These are phyloP conservation scores for Pseudogymnoascus sp. DNA, from an alignment of 2,329 filamentous ascomycete genomes.

Conservation along the genomic window DNA sequence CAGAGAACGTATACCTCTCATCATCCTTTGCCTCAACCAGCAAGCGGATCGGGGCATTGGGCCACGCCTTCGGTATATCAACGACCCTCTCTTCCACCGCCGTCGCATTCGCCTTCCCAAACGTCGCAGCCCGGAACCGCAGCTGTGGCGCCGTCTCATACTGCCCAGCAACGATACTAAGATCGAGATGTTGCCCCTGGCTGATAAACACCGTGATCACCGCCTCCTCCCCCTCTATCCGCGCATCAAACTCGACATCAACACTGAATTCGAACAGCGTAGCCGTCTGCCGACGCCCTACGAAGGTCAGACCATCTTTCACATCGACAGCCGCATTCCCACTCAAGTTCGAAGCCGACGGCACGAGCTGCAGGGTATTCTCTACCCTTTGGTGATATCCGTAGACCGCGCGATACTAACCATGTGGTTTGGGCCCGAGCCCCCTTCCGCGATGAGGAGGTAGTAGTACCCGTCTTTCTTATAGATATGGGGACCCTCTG, in stretches of 20 bases:
- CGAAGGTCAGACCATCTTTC: not conserved
- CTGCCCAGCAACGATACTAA: not conserved
- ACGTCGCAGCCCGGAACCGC: not conserved
- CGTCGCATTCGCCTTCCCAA: not conserved
- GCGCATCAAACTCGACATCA: not conserved
- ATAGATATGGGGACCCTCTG: conserved; percentile 49
- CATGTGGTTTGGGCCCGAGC: conserved; percentile 42
- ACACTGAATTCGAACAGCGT: not conserved
- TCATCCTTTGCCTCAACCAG: not conserved
- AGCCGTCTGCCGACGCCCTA: not conserved
- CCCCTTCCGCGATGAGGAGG: conserved; percentile 45
- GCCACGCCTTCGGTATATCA: not conserved
- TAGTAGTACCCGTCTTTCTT: conserved; percentile 45
- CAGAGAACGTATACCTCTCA: not conserved
- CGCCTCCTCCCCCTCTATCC: not conserved
- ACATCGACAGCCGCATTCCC: not conserved
- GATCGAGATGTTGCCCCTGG: not conserved
- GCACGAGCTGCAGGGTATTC: not conserved
- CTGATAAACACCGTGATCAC: not conserved
- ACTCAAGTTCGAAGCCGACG: not conserved
- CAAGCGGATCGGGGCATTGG: not conserved
- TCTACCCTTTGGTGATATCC: too few species aligned
- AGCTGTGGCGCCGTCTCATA: not conserved
- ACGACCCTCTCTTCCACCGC: not conserved
- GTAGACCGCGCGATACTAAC: conserved; percentile 39